A percentile compares a stretch with the other conserved stretches of the same genome.
phyloP scores from a whole-genome alignment of 192 early-diverging fungal species.

The Gorgonomyces haynaldii region DNA sequence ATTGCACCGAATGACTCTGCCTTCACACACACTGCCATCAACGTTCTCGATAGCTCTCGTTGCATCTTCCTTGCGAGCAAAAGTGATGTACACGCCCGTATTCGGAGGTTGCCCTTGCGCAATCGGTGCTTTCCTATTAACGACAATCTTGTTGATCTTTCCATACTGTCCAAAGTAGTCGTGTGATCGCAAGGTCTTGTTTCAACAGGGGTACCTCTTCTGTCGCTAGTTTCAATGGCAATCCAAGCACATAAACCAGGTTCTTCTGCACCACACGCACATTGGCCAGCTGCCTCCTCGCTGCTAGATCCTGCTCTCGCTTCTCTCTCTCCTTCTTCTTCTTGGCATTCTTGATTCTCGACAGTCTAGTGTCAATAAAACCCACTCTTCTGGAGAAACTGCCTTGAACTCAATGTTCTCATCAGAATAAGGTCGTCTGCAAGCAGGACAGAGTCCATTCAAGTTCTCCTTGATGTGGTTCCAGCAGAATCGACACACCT shows the following conservation, averaged over 20 bases:
- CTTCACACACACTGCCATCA: constrained; percentile 65
- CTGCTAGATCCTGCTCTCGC: constrained; percentile 72
- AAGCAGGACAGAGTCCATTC: constrained; percentile 91
- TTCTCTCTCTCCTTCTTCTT: constrained; percentile 84
- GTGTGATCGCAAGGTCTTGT: constrained; percentile 58
- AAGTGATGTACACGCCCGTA: constrained; percentile 87
- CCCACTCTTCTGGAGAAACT: constrained; percentile 83
- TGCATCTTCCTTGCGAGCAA: constrained; percentile 82
- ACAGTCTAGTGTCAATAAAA: constrained; percentile 29
- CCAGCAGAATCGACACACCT: constrained; percentile 99
- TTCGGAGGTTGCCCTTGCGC: constrained; percentile 48
- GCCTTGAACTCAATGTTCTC: constrained; percentile 79
- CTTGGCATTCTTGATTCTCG: constrained; percentile 65
- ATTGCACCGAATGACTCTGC: constrained; percentile 57
- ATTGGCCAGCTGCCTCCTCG: constrained; percentile 69
- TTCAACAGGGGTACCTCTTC: constrained; percentile 60
- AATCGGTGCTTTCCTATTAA: constrained; percentile 60
- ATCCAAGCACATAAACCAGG: constrained; percentile 90
- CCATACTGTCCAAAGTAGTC: constrained; percentile 99
- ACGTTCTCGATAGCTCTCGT: constrained; percentile 84
- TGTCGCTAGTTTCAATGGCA: constrained; percentile 71
- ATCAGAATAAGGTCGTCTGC: constrained; percentile 79
- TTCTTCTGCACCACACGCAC: constrained; percentile 95
- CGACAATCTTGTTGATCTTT: constrained; percentile 85
- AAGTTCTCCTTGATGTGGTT: constrained; percentile 92